Evolutionary conservation across 257 asterid species (phyloP), one percentile per base, ranked within the genome.

Genomic region (Craterostigma plantagineum): DNA sequence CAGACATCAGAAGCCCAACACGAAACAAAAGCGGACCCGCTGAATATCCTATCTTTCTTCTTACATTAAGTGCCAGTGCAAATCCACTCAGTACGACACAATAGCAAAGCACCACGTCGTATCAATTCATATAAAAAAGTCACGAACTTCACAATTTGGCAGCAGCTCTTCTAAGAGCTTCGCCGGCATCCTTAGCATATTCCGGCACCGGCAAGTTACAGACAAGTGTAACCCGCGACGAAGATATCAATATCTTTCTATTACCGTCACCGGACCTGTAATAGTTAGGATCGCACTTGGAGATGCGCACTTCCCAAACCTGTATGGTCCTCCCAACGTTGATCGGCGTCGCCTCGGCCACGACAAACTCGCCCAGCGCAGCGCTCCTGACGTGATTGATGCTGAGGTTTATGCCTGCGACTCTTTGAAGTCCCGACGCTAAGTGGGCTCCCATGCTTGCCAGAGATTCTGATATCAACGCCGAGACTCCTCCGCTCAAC

Each of bases 221-320:
- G n/a, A 77, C 41, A 40, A 85, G 70, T 18, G 92, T 81, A 41
- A 81, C 81, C 51, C 94, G 72, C 27, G 96, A 61, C 0, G 94
- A 70, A 33, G 96, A 59, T 35, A 77, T 59, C 77, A 75, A 36
- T 8, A 61, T 40, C 48, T 52, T 72, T 1, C 7, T 46, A 46
- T 65, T 76, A 0, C 55, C 11, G 0, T 58, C 53, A 7, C 6
- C 30, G 30, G 30, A 23, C 30, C 6, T 23, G 30, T 23, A 23
- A 23, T 23, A 6, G 6, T 23, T 23, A 23, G 30, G 30, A 23
- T 23, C 30, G 6, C 30, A 23, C 30, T 23, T 23, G 63, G 40
- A 12, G 72, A 51, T 38, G 67, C 70, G 45, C 41, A 81, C 94
- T 57, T 76, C 92, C 94, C 94, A 81, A 0, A 86, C 73, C 77